These are phyloP conservation scores for Magnusiomyces tetraspermus DNA, from an alignment of 1,139 yeast species.

Conservation along the genomic window DNA sequence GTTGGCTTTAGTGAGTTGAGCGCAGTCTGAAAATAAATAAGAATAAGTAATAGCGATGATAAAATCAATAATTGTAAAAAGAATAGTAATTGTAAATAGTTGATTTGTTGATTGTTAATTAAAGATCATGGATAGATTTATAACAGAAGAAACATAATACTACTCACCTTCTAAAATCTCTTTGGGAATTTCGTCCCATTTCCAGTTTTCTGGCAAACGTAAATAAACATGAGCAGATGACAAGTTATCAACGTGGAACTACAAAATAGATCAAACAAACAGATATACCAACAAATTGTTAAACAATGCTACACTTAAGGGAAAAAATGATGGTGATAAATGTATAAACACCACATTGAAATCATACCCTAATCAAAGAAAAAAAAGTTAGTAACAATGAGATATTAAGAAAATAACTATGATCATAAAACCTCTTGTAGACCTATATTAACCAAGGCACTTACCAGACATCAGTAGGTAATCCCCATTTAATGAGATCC, in stretches of 20 bases:
- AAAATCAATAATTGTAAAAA: background rate
- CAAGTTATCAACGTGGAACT: constrained; percentile 69
- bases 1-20: constrained; percentile 71
- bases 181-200: constrained; percentile 43
- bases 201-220: constrained; percentile 40
- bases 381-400: no score
- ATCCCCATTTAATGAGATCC: constrained; percentile 58
- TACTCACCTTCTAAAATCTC: constrained; percentile 34
- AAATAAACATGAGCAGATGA: constrained; percentile 79
- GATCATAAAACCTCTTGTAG: background rate
- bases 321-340: background rate
- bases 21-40: constrained; percentile 50
- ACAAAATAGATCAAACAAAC: no score
- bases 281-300: no score
- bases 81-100: background rate
- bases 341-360: background rate
- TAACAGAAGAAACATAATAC: background rate
- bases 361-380: background rate
- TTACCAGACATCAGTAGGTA: constrained; percentile 60
- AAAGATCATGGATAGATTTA: no score
- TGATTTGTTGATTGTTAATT: no score
- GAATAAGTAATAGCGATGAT: no score
- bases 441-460: background rate
- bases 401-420: no score
- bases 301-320: no score